phyloP scores from a whole-genome alignment of 805 yeast genomes.

The Pichia nakasei region DNA sequence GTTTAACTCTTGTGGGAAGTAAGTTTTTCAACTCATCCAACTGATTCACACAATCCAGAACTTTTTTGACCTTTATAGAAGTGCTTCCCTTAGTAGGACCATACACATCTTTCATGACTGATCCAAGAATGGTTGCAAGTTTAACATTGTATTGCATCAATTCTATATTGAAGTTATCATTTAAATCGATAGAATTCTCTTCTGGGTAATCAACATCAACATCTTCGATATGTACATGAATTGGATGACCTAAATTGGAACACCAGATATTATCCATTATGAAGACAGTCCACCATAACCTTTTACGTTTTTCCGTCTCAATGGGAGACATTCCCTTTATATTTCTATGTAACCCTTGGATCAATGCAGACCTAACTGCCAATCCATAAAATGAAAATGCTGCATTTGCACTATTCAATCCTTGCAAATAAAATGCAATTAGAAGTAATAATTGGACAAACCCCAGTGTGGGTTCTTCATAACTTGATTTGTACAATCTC shows the following conservation, averaged over 20 bases:
- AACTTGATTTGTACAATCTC: conserved; percentile 13
- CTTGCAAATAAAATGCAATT: conserved; percentile 28
- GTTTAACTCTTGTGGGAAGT: conserved; percentile 15
- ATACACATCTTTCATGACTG: conserved; percentile 23
- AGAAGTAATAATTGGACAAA: conserved; percentile 23
- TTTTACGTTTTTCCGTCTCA: conserved; percentile 24
- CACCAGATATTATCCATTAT: conserved; percentile 26
- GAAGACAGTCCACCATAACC: conserved; percentile 31
- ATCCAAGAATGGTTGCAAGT: conserved; percentile 15
- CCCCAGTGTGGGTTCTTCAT: conserved; percentile 24
- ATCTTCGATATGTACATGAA: conserved; percentile 25
- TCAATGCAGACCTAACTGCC: conserved; percentile 23
- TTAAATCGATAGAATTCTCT: conserved; percentile 14
- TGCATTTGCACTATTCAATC: conserved; percentile 26
- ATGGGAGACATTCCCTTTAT: conserved; percentile 6
- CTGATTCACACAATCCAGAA: conserved; percentile 17
- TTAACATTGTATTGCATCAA: conserved; percentile 18
- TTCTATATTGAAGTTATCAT: conserved; percentile 23
- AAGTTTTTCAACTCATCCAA: conserved; percentile 19
- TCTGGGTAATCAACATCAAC: conserved; percentile 20
- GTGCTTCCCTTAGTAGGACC: conserved; percentile 14
- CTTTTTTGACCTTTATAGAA: conserved; percentile 17
- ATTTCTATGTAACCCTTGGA: conserved; percentile 25
- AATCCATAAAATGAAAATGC: conserved; percentile 25
- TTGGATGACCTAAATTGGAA: conserved; percentile 26